A percentile compares a stretch with the other conserved stretches of the same genome.
These are phyloP conservation scores for Mucuna pruriens DNA, from an alignment of 306 rosid species.

Conservation along the genomic window DNA sequence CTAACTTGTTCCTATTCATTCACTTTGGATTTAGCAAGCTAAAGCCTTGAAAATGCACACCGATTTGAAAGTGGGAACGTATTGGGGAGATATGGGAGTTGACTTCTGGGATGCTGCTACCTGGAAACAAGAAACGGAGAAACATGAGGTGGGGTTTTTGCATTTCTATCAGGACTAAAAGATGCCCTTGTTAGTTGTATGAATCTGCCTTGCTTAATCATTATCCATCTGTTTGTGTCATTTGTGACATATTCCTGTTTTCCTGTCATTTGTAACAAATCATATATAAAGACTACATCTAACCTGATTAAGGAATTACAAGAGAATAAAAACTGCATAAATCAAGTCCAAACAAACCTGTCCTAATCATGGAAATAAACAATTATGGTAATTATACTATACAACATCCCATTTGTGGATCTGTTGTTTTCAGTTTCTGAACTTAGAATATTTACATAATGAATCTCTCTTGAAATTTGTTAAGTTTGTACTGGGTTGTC, in stretches of 20 bases:
- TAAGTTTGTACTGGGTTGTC: too few relatives aligned
- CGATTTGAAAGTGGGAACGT: conserved; percentile 70
- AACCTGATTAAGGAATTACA: neutral
- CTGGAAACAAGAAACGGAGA: conserved; percentile 62
- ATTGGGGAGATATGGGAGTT: conserved; percentile 80
- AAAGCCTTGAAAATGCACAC: conserved; percentile 64
- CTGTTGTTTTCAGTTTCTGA: neutral
- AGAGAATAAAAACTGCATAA: neutral
- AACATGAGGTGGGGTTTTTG: conserved; percentile 63
- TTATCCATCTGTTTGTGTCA: neutral
- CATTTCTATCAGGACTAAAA: neutral
- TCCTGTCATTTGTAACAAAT: too few relatives aligned
- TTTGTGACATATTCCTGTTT: neutral
- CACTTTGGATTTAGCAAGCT: conserved; percentile 69
- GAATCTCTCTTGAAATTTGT: too few relatives aligned
- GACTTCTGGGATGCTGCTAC: conserved; percentile 65
- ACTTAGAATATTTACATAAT: neutral
- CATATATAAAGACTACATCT: neutral
- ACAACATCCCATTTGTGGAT: neutral
- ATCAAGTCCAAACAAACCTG: neutral
- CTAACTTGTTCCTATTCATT: neutral
- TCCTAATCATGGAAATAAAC: neutral
- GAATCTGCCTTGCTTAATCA: neutral
- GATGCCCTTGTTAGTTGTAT: conserved; percentile 12
- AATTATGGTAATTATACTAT: neutral